Conservation (phyloP, 2,329 filamentous ascomycete species). For the Zymoseptoria tritici region DNA sequence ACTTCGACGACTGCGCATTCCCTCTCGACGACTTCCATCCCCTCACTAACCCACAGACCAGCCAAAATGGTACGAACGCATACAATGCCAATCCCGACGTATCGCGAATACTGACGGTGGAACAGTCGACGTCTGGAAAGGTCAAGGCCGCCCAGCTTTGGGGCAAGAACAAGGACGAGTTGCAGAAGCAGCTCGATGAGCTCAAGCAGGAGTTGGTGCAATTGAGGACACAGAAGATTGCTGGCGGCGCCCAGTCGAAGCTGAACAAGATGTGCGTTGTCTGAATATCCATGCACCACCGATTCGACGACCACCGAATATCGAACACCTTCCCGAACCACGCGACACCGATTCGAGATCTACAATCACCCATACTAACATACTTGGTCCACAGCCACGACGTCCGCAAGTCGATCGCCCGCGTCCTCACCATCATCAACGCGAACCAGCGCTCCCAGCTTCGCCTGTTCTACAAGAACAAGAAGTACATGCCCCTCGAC, state of each 20-base stretch:
- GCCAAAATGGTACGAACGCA: conserved; percentile 24
- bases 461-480: conserved; percentile 98
- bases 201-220: conserved; percentile 94
- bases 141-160: conserved; percentile 96
- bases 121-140: conserved; percentile 54
- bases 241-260: conserved; percentile 85
- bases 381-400: conserved; percentile 63
- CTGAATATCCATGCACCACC: not conserved
- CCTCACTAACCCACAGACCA: conserved; percentile 19
- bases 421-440: conserved; percentile 99
- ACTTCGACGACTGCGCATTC: not conserved
- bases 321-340: not conserved
- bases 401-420: conserved; percentile 98
- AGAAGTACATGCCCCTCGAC: conserved; percentile 98
- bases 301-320: not conserved
- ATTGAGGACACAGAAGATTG: conserved; percentile 97
- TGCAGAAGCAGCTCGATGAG: conserved; percentile 89
- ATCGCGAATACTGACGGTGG: conserved; percentile 11
- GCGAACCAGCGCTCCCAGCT: conserved; percentile 97
- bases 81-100: not conserved
- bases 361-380: conserved; percentile 9
- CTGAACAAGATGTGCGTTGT: conserved; percentile 85
- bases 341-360: not conserved
- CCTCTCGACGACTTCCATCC: conserved; percentile 3
- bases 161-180: conserved; percentile 98